Conservation (phyloP, 495 filamentous ascomycete species). For the Xylaria castorea region DNA sequence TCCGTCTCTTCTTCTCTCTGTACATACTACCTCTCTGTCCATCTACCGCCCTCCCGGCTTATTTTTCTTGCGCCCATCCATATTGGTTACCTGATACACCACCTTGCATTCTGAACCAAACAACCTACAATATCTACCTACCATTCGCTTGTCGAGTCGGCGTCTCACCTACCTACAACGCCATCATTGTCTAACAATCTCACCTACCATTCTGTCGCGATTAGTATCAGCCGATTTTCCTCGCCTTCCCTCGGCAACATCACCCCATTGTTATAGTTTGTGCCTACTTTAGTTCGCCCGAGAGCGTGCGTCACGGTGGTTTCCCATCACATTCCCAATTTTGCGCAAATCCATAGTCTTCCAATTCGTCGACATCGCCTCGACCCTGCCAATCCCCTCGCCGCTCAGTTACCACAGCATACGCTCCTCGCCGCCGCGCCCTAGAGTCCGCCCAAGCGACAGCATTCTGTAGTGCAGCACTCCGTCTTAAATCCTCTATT, state of each 20-base stretch:
- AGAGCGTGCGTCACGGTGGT: conserved; percentile 12
- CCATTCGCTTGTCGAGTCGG: conserved; percentile 28
- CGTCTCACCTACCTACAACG: conserved; percentile 27
- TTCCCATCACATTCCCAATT: conserved; percentile 1
- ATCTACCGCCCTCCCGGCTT: conserved; percentile 8
- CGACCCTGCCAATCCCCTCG: conserved; percentile 21
- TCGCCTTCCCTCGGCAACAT: conserved; percentile 15
- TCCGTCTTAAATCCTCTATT: not conserved
- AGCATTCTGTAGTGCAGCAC: not conserved
- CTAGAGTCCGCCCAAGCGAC: not conserved
- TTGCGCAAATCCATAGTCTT: conserved; percentile 13
- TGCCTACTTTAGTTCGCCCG: conserved; percentile 9
- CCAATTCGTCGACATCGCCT: conserved; percentile 15
- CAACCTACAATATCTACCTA: conserved; percentile 3
- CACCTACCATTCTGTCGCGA: conserved; percentile 25
- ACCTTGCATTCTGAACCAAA: conserved; percentile 15
- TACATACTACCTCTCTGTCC: conserved; percentile 20
- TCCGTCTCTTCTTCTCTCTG: conserved; percentile 21
- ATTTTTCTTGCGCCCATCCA: conserved; percentile 15
- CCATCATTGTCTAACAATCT: conserved; percentile 15
- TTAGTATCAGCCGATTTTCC: conserved; percentile 8
- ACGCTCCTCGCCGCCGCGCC: conserved; percentile 17
- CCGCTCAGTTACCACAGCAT: conserved; percentile 21
- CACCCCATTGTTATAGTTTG: conserved; percentile 9
- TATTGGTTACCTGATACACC: conserved; percentile 16